Evolutionary conservation across 2,329 filamentous ascomycete species (phyloP).

Genomic region (Diaporthe ampelina): DNA sequence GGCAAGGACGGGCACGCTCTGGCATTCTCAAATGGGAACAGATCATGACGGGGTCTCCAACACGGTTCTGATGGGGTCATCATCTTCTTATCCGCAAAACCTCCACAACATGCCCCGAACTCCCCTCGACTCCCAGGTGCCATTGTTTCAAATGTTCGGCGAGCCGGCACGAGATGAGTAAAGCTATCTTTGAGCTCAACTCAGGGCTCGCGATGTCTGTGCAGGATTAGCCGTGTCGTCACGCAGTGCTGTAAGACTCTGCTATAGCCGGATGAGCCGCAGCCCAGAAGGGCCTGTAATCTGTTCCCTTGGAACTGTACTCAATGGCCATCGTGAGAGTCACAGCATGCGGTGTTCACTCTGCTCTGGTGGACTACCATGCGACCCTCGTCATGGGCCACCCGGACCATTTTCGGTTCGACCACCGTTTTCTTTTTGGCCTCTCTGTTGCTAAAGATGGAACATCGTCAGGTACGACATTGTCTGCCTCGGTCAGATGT

Average conservation of each 20-base stretch:
- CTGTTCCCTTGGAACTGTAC: neutral
- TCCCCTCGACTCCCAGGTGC: neutral
- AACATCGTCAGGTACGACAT: neutral
- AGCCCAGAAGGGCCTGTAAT: neutral
- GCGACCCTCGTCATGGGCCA: neutral
- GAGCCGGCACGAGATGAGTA: neutral
- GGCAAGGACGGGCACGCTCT: neutral
- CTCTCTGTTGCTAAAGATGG: conserved; percentile 18
- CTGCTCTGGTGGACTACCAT: neutral
- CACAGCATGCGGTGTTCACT: neutral
- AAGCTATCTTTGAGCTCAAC: neutral
- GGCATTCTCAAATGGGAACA: neutral
- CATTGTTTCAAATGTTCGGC: neutral
- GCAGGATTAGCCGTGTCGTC: neutral
- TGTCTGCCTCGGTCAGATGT: neutral
- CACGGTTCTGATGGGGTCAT: neutral
- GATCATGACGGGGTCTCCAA: neutral
- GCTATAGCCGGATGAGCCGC: conserved; percentile 15
- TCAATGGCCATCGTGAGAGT: neutral
- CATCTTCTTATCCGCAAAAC: neutral
- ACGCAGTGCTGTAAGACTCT: neutral
- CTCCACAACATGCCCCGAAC: neutral
- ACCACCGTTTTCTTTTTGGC: neutral
- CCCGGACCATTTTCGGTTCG: neutral
- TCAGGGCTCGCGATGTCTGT: neutral